A percentile compares a stretch with the other conserved stretches of the same genome.
phyloP scores from a whole-genome alignment of 352 stramenopile genomes.

The Pythium oligandrum region DNA sequence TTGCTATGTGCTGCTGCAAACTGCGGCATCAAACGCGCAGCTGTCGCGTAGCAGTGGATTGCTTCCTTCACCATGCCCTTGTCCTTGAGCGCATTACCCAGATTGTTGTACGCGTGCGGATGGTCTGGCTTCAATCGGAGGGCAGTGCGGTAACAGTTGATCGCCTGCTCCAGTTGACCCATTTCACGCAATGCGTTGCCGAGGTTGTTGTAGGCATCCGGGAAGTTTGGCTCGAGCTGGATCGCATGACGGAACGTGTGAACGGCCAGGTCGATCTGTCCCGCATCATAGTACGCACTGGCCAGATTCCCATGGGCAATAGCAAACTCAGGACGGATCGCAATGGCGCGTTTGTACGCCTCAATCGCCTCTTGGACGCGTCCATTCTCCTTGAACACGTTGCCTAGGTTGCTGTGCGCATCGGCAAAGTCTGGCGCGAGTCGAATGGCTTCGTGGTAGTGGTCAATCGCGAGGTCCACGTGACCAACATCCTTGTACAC shows the following conservation, averaged over 20 bases:
- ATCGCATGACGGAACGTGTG: conserved; percentile 89
- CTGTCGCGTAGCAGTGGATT: conserved; percentile 93
- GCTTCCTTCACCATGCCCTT: conserved; percentile 91
- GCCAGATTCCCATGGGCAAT: conserved; percentile 91
- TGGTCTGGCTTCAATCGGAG: conserved; percentile 90
- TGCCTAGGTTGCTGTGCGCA: conserved; percentile 83
- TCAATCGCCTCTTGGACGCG: conserved; percentile 67
- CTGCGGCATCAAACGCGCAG: conserved; percentile 83
- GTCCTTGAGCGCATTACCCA: conserved; percentile 91
- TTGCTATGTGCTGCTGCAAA: conserved; percentile 93
- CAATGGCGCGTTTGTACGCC: conserved; percentile 83
- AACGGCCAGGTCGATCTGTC: conserved; percentile 81
- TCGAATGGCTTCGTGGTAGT: conserved; percentile 82
- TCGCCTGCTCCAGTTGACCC: conserved; percentile 70
- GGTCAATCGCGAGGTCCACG: conserved; percentile 69
- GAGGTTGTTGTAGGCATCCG: conserved; percentile 93
- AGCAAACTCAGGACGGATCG: conserved; percentile 86
- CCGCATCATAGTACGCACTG: conserved; percentile 86
- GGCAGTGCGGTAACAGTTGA: conserved; percentile 87
- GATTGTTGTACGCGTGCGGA: conserved; percentile 92
- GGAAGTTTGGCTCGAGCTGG: conserved; percentile 90
- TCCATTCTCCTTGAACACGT: conserved; percentile 76
- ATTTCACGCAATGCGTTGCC: conserved; percentile 89
- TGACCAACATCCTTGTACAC: conserved; percentile 90
- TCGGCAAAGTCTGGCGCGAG: conserved; percentile 84